phyloP scores from a whole-genome alignment of 305 asterid genomes.

The Fraxinus ornus region DNA sequence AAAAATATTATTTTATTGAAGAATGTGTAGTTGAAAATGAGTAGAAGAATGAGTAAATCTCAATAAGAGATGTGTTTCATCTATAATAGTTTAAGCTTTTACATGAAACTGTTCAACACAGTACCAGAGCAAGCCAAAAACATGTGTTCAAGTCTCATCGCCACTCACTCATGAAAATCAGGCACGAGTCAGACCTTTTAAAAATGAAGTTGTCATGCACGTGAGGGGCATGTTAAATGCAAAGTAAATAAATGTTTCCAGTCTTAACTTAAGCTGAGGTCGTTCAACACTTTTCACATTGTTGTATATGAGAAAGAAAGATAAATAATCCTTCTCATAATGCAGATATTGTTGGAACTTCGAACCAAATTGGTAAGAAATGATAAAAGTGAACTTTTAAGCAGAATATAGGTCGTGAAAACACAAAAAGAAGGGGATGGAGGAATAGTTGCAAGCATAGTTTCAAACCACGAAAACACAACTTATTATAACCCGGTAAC shows the following conservation, averaged over 20 bases:
- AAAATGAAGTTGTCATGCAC: background rate
- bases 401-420: background rate
- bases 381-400: background rate
- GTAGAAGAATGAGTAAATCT: background rate
- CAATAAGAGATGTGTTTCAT: background rate
- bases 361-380: slow-evolving; percentile 19
- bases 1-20: no score
- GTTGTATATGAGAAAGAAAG: slow-evolving; percentile 83
- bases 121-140: background rate
- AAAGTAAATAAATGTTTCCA: background rate
- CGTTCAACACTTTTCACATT: slow-evolving; percentile 56
- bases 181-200: background rate
- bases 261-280: background rate
- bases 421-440: slow-evolving; percentile 1
- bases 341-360: slow-evolving; percentile 88
- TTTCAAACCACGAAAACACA: background rate
- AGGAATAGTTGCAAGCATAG: background rate
- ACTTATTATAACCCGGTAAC: background rate
- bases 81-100: background rate
- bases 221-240: background rate
- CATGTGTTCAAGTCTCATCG: background rate
- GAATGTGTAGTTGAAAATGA: no score
- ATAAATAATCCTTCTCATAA: slow-evolving; percentile 87
- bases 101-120: background rate
- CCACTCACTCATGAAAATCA: background rate